These are phyloP conservation scores for Pseudozyma thailandica DNA, from an alignment of 1,284 basidiomycete species.

Conservation along the genomic window DNA sequence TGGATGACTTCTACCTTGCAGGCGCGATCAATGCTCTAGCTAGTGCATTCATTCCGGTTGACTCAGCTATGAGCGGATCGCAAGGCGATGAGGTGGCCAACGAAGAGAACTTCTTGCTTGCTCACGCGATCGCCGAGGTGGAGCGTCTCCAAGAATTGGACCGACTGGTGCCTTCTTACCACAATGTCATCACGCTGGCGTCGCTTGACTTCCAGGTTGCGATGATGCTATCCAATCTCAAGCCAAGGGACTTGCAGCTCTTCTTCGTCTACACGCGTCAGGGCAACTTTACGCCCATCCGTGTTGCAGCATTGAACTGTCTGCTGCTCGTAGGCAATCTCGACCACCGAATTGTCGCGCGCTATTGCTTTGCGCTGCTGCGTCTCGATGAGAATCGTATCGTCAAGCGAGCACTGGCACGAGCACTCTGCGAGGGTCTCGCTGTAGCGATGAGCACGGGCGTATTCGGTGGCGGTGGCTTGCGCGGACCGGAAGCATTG, in stretches of 20 bases:
- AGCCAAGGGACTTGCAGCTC: conserved; percentile 81
- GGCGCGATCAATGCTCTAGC: conserved; percentile 85
- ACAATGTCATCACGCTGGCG: conserved; percentile 92
- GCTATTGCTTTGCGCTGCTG: conserved; percentile 90
- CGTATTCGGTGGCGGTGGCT: conserved; percentile 74
- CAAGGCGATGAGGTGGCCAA: conserved; percentile 48
- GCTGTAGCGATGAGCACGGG: conserved; percentile 88
- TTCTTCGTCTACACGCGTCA: conserved; percentile 91
- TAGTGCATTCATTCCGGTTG: conserved; percentile 74
- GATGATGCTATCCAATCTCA: conserved; percentile 70
- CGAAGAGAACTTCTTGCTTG: conserved; percentile 57
- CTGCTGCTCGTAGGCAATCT: conserved; percentile 83
- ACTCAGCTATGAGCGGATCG: conserved; percentile 42
- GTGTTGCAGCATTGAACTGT: conserved; percentile 91
- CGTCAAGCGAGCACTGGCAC: conserved; percentile 85
- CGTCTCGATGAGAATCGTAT: conserved; percentile 83
- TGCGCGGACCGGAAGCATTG: conserved; percentile 47
- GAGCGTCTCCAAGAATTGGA: conserved; percentile 95
- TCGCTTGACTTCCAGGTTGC: conserved; percentile 59
- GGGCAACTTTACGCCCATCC: conserved; percentile 79
- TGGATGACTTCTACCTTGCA: conserved; percentile 90
- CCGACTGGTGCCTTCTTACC: conserved; percentile 89
- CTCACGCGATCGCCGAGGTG: conserved; percentile 70
- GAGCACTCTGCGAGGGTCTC: conserved; percentile 85
- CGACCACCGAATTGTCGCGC: conserved; percentile 75